A percentile compares a stretch with the other conserved stretches of the same genome.
phyloP scores from a whole-genome alignment of 352 stramenopile genomes.

The Globisporangium middletonii region DNA sequence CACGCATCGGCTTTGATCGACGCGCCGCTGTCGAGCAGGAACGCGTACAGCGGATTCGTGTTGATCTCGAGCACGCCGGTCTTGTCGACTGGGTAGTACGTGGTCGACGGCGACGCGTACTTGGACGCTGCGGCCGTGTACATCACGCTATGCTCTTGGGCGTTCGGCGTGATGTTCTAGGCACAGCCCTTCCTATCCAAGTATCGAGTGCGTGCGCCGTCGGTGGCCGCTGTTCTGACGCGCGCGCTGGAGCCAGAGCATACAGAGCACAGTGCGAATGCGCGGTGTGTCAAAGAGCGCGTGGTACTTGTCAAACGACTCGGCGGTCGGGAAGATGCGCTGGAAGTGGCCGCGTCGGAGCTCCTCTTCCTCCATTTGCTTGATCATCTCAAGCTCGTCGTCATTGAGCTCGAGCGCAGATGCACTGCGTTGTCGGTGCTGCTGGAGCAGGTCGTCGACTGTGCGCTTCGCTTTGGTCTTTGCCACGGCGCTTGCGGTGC shows the following conservation, averaged over 20 bases:
- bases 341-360: slow-evolving; percentile 59
- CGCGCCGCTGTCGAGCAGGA: background rate
- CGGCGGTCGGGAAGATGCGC: slow-evolving; percentile 60
- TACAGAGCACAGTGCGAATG: slow-evolving; percentile 56
- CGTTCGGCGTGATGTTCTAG: too few species aligned
- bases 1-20: too few species aligned
- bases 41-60: background rate
- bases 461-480: slow-evolving; percentile 12
- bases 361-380: slow-evolving; percentile 62
- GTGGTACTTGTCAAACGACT: slow-evolving; percentile 47
- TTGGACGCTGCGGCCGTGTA: too few species aligned
- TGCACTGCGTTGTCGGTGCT: slow-evolving; percentile 10
- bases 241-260: slow-evolving; percentile 41
- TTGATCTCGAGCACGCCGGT: background rate
- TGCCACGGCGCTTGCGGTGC: background rate
- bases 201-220: slow-evolving; percentile 10
- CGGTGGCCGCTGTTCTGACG: slow-evolving; percentile 11
- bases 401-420: slow-evolving; percentile 40
- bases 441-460: slow-evolving; percentile 27
- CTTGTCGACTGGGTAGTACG: background rate
- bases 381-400: slow-evolving; percentile 43
- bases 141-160: too few species aligned
- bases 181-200: background rate
- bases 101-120: too few species aligned
- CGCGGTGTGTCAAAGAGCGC: slow-evolving; percentile 46